Evolutionary conservation across 2,329 filamentous ascomycete species (phyloP), one percentile per base, ranked within the genome.

Genomic region (Cryphonectria radicalis): DNA sequence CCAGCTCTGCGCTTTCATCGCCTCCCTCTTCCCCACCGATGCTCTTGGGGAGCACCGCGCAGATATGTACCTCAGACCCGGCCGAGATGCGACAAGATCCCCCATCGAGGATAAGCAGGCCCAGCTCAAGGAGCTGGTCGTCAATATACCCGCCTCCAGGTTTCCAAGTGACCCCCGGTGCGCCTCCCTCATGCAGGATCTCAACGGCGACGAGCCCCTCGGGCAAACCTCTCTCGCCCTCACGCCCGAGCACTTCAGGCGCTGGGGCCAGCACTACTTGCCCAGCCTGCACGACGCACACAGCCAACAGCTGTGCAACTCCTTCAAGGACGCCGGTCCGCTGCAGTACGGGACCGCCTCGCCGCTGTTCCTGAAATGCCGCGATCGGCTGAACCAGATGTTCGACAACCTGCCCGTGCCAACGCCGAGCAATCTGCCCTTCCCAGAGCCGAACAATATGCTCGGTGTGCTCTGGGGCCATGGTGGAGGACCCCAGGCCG

Each of bases 261-360:
- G 78, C 77, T 91, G 89, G 89, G 88, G 88, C 10, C 75, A 77
- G 6, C 88, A 90, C 77, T 91, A 88, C 76, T 82, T 91, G 7
- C 85, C 85, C 0, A 87, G 86, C 8, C 80, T 90, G 1, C 84
- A 86, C 37, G 83, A 85, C 72, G 88, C 88, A 0, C 87, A 91
- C 74, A 80, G 82, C 0, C 82, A 84, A 35, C 89, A 91, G 77
- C 79, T 86, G 13, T 89, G 88, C 80, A 90, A 89, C 76, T 86
- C 85, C 0, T 90, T 90, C 83, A 89, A 90, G 75, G 89, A 91
- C 72, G 80, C 85, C 0, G 89, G 89, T 0, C 87, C 88, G 4
- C 82, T 87, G 8, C 81, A 83, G 73, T 91, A 90, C 74, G 84
- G 87, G 22, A 75, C 75, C 0, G 76, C 82, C 1, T 88, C 85